Evolutionary conservation across 2,329 filamentous ascomycete genomes (phyloP).

Genomic region (Ophiostoma tasmaniense): DNA sequence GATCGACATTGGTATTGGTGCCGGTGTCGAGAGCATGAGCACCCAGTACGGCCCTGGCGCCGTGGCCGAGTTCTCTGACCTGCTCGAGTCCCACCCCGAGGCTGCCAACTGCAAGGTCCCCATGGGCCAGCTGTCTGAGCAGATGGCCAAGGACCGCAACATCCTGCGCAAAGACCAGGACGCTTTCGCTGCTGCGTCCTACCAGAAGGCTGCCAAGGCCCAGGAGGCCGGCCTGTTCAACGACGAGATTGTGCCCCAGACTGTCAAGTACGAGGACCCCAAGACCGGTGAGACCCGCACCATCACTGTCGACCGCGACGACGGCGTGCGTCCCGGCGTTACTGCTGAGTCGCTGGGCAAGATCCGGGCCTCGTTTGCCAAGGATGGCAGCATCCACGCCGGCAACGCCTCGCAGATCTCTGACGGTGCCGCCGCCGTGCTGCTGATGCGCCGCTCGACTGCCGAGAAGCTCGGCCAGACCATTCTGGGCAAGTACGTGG

Average conservation of each 20-base stretch:
- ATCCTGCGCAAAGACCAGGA: constrained; percentile 71
- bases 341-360: constrained; percentile 83
- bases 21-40: constrained; percentile 95
- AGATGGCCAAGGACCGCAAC: constrained; percentile 82
- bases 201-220: constrained; percentile 79
- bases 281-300: constrained; percentile 81
- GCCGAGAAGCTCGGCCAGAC: constrained; percentile 80
- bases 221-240: constrained; percentile 86
- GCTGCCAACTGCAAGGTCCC: constrained; percentile 94
- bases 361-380: constrained; percentile 82
- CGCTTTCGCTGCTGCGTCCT: constrained; percentile 85
- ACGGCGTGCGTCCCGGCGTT: constrained; percentile 77
- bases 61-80: constrained; percentile 86
- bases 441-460: constrained; percentile 89
- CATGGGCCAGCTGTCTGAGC: constrained; percentile 88
- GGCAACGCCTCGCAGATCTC: constrained; percentile 95
- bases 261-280: constrained; percentile 79
- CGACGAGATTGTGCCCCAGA: constrained; percentile 81
- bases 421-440: constrained; percentile 87
- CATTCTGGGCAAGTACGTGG: constrained; percentile 87
- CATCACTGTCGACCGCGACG: constrained; percentile 75
- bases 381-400: constrained; percentile 83
- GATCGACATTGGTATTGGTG: constrained; percentile 91
- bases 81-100: constrained; percentile 71
- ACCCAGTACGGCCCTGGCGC: constrained; percentile 82